Evolutionary conservation across 73 alveolate genomes (phyloP), one percentile per base, ranked within the genome.

Genomic region (Symbiodinium natans): DNA sequence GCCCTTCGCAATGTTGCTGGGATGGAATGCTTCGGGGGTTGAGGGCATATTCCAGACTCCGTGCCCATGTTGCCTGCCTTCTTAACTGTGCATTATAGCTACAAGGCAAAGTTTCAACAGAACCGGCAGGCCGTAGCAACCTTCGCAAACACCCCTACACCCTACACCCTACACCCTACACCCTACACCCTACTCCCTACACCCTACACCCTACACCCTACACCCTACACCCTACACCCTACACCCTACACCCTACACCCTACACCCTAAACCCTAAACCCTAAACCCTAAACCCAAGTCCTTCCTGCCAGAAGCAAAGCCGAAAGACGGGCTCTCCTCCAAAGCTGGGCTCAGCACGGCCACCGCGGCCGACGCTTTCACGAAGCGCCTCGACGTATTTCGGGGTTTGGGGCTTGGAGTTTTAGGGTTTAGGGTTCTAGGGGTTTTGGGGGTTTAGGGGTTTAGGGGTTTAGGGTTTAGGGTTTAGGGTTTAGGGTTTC

Each of bases 331-430:
- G 25, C 73, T 63, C 68, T 56, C 95, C 38, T 88, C 95, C 85
- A 88, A 88, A n/a, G 95, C 95, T 23, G 95, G 95, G 36, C 68
- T 88, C 46, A 63, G 95, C 95, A 40, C 95, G 2, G 84, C 95
- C 86, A 59, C 95, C 7, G 95, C 95, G 27, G 95, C 95, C 71
- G 95, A 88, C 33, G 95, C 95, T 71, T 88, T 88, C 74, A 88
- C 95, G 80, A 73, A 90, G 97, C 13, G 27, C 71, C 86, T 23
- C 25, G 85, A 46, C 19, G 10, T 41, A 11, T 46, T 46, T 46
- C 13, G 13, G 59, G 59, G 59, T 46, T 46, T 46, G 13, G 59
- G 59, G 59, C 13, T 46, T 46, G 13, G 59, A 13, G 59, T 46
- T 46, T 46, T 46, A 46, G 59, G 59, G 59, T 46, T 46, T 46